Conservation (phyloP, 1,284 basidiomycete genomes). For the Ceratobasidium sp. region DNA sequence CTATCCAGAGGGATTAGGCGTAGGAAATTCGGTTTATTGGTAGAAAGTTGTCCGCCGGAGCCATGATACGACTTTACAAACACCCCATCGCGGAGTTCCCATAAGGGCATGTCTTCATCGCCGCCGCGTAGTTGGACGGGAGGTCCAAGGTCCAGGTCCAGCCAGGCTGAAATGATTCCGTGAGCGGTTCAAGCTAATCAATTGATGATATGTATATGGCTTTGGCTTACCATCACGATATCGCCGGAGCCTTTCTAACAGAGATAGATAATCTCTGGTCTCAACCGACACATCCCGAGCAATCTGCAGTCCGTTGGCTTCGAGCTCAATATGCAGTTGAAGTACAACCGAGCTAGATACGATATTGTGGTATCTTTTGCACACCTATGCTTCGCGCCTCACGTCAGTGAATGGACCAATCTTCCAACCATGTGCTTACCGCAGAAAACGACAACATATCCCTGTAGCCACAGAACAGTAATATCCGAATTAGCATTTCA, state of each 20-base stretch:
- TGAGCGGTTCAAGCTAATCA: too few species aligned
- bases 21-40: background rate
- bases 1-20: background rate
- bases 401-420: background rate
- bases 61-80: background rate
- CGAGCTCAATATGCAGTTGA: slow-evolving; percentile 29
- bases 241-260: background rate
- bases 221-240: slow-evolving; percentile 10
- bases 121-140: background rate
- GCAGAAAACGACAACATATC: background rate
- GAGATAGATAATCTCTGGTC: background rate
- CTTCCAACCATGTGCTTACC: background rate
- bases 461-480: slow-evolving; percentile 8
- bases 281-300: too few species aligned
- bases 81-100: background rate
- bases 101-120: background rate
- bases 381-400: background rate
- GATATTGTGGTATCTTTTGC: background rate
- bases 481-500: slow-evolving; percentile 1
- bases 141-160: background rate
- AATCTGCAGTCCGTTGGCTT: slow-evolving; percentile 20
- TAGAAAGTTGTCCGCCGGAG: too few species aligned
- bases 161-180: background rate
- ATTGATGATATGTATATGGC: background rate
- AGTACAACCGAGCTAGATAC: background rate